phyloP scores from a whole-genome alignment of 257 asterid species.

The Solanum lignicaule region DNA sequence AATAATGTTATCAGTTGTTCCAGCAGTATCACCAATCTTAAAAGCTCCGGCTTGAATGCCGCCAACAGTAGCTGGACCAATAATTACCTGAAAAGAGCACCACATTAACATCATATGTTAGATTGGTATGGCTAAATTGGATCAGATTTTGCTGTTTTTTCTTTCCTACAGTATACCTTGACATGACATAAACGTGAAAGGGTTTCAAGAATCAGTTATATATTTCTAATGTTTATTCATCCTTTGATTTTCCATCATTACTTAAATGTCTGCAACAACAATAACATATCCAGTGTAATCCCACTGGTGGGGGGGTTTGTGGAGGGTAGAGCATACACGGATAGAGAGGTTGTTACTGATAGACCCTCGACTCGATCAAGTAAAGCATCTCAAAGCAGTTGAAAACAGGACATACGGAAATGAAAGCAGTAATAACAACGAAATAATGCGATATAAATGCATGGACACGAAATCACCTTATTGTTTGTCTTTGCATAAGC shows the following conservation, averaged over 20 bases:
- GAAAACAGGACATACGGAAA: not conserved
- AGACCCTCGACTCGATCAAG: not conserved
- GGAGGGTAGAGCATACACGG: not conserved
- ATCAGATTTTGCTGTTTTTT: not conserved
- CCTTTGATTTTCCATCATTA: not conserved
- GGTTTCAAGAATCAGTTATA: not conserved
- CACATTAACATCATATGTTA: not conserved
- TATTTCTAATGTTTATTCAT: not conserved
- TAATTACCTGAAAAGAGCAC: conserved; percentile 50
- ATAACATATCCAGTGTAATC: too few relatives aligned
- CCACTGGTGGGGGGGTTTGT: not conserved
- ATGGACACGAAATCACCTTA: conserved; percentile 33
- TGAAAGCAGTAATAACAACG: not conserved
- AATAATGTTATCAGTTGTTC: conserved; percentile 88
- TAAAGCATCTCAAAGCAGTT: not conserved
- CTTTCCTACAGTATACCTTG: not conserved
- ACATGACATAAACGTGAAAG: not conserved
- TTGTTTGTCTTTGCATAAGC: conserved; percentile 91
- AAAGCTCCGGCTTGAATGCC: conserved; percentile 99
- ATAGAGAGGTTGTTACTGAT: not conserved
- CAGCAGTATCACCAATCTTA: conserved; percentile 97
- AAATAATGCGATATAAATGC: not conserved
- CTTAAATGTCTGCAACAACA: not conserved
- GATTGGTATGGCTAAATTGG: not conserved
- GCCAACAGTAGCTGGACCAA: conserved; percentile 97